Base-by-base conservation (phyloP, 306 rosid genomes). In the Hylodesmum podocarpum region DNA sequence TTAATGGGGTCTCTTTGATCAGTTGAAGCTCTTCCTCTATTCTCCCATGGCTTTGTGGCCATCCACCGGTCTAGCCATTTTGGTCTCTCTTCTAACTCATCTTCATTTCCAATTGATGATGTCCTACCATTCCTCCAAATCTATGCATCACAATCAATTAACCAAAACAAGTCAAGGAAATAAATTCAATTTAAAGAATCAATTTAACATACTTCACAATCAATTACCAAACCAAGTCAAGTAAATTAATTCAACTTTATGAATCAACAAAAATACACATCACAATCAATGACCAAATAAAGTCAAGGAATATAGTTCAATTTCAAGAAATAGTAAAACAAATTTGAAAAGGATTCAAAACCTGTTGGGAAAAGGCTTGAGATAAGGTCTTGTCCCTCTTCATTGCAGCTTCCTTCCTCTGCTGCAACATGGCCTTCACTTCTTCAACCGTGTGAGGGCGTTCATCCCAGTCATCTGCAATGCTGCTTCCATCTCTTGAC, bases 391-490 rank as follows among this genome's bases (percentile, higher is more conserved):
- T 92, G 44, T 92, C 99, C 51, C 91, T 91, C 81, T 87, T 94
- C 91, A 90, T 74, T 33, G 97, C 93, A 33, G 88, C 84, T 57
- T 90, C 96, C 84, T 84, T 88, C 78, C 96, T 88, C 3, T 86
- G 96, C 31, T 88, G 93, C 78, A 95, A 90, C 97, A 92, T 90
- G 18, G 97, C 98, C 80, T 90, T 95, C 29, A 95, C 92, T 89
- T 95, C 96, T 78, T 92, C 96, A 80, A 92, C 83, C 2, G 96
- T 92, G 86, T 92, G 98, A 2, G 91, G 89, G 4, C 91, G 84
- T 71, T 92, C 98, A 47, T 96, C 97, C 99, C 99, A 96, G 67
- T 96, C 97, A 58, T 88, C 94, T 19, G 97, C 88, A 22, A 87
- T 22, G 79, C 93, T 95, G 78, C 98, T 90, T 80, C 93, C 97